Conservation (phyloP, 768 basidiomycete species). For the Phanerodontia chrysosporium region DNA sequence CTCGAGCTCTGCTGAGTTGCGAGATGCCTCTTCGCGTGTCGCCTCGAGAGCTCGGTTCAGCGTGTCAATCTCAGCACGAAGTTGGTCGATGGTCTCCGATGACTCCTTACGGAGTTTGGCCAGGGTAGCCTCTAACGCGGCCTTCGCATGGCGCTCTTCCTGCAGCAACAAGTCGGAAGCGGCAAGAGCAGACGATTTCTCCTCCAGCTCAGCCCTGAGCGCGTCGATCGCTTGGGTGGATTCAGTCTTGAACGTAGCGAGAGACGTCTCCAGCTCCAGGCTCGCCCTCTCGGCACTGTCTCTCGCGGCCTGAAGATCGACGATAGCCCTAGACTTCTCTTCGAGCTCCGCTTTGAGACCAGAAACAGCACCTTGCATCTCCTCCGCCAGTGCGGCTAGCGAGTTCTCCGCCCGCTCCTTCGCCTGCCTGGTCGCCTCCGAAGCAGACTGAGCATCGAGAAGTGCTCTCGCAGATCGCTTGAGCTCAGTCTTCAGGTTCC, state of each 20-base stretch:
- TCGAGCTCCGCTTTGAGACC: constrained; percentile 2
- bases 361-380: background rate
- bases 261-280: background rate
- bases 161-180: background rate
- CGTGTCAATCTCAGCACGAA: background rate
- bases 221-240: background rate
- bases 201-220: background rate
- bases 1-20: background rate
- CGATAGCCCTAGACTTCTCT: background rate
- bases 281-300: background rate
- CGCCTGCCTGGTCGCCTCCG: background rate
- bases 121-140: background rate
- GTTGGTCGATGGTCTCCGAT: background rate
- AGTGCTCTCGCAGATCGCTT: background rate
- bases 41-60: background rate
- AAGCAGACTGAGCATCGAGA: background rate
- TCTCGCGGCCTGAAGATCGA: background rate
- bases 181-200: background rate
- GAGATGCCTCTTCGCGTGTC: background rate
- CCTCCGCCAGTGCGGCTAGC: background rate
- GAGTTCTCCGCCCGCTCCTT: background rate
- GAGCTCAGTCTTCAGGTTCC: constrained; percentile 1
- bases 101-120: background rate
- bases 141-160: constrained; percentile 5
- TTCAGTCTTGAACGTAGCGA: background rate